A percentile compares a stretch with the other conserved stretches of the same genome.
phyloP scores from a whole-genome alignment of 257 asterid species.

The Primulina huaijiensis region DNA sequence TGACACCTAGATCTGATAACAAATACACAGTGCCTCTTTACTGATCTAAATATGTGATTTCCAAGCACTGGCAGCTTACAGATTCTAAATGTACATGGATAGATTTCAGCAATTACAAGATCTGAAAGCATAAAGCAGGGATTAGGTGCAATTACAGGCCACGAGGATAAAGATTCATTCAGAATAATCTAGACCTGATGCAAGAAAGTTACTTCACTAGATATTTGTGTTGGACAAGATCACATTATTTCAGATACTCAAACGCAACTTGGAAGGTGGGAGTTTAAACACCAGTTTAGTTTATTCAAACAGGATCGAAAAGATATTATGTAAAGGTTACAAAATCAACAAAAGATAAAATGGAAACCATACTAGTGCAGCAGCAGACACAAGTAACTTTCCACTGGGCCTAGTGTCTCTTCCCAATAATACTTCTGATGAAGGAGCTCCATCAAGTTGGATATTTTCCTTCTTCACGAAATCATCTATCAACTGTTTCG shows the following conservation, averaged over 20 bases:
- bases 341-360: neutral
- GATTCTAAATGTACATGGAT: slow-evolving; percentile 9
- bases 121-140: slow-evolving; percentile 9
- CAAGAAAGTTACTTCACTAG: neutral
- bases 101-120: slow-evolving; percentile 5
- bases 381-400: slow-evolving; percentile 62
- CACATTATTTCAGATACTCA: slow-evolving; percentile 10
- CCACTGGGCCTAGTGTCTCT: slow-evolving; percentile 98
- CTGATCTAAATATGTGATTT: slow-evolving; percentile 1
- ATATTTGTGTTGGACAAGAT: slow-evolving; percentile 8
- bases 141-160: slow-evolving; percentile 1
- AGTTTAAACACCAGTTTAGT: neutral
- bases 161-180: neutral
- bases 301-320: too few relatives aligned
- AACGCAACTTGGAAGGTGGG: slow-evolving; percentile 20
- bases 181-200: slow-evolving; percentile 10
- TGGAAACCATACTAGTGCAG: slow-evolving; percentile 55
- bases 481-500: slow-evolving; percentile 63
- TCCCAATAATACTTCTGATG: slow-evolving; percentile 61
- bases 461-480: slow-evolving; percentile 61
- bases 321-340: too few relatives aligned
- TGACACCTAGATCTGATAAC: neutral
- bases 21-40: neutral
- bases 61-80: neutral
- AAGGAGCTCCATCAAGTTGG: slow-evolving; percentile 46